Evolutionary conservation across 1,139 yeast species (phyloP), one percentile per base, ranked within the genome.

Genomic region (Geotrichum restrictum): DNA sequence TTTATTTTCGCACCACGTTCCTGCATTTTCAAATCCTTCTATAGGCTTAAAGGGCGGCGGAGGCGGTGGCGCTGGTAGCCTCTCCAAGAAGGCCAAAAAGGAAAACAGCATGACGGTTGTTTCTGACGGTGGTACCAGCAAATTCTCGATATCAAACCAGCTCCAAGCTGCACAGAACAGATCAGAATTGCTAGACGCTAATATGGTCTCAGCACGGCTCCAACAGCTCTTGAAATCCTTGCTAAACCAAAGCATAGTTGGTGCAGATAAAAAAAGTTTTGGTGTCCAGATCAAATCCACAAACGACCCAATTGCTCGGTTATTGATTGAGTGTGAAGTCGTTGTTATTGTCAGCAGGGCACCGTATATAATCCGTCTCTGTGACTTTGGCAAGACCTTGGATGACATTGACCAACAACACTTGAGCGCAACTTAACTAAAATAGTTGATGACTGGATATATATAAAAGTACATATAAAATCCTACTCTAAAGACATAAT

Each of bases 361-460:
- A 4, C 44, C 50, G 11, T 18, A 32, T 10, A 13, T 48, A 18
- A 48, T 48, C 10, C 36, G 31, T 36, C 50, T 48, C 11, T 38
- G 50, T n/a, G 45, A 36, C 19, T 48, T 48, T 48, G 50, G 50
- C 16, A 14, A 29, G n/a, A 24, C 45, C 16, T 21, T 24, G n/a
- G 33, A 45, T 7, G 48, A 34, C 24, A 11, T 11, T 6, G 16
- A 43, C 8, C 14, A 43, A 34, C 8, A 7, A 32, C 11, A n/a
- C 33, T 40, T n/a, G 13, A 8, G 13, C 48, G 19, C 37, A 31
- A 45, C 22, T 14, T 36, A 36, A 27, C 27, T 16, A 44, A 14
- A 7, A 10, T 13, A 45, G 8, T 19, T n/a, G n/a, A n/a, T n/a
- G n/a, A n/a, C n/a, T n/a, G n/a, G n/a, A n/a, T n/a, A n/a, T n/a